Conservation (phyloP, 1,139 yeast species). For the Hemisphaericaspora xylofermentans region DNA sequence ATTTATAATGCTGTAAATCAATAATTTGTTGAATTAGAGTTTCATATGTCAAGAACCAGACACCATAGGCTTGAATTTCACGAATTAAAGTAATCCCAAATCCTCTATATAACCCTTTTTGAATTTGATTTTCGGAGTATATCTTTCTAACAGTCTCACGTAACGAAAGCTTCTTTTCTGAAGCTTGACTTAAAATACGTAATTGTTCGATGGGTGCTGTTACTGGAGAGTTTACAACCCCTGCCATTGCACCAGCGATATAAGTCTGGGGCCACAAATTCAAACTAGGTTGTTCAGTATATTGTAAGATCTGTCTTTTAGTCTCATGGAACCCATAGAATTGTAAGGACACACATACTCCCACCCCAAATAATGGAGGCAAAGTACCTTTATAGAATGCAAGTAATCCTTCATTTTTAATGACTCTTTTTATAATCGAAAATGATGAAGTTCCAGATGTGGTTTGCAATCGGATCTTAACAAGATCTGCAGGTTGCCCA, state of each 20-base stretch:
- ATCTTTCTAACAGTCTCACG: conserved; percentile 41
- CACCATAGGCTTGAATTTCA: conserved; percentile 80
- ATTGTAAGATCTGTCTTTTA: conserved; percentile 53
- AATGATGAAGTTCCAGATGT: conserved; percentile 39
- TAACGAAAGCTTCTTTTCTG: conserved; percentile 44
- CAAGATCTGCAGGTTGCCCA: conserved; percentile 74
- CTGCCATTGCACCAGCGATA: conserved; percentile 74
- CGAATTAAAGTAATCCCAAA: conserved; percentile 57
- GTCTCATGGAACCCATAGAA: conserved; percentile 80
- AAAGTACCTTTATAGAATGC: conserved; percentile 59
- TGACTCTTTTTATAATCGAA: conserved; percentile 52
- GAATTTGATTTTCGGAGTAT: conserved; percentile 44
- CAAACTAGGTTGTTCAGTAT: conserved; percentile 30
- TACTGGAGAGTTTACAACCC: conserved; percentile 71
- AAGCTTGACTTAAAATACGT: conserved; percentile 66
- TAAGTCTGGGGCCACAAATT: conserved; percentile 63
- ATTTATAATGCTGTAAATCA: conserved; percentile 28
- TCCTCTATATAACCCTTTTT: conserved; percentile 59
- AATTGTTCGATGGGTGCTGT: conserved; percentile 77
- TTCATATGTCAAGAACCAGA: conserved; percentile 78
- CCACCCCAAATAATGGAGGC: conserved; percentile 56
- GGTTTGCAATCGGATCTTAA: conserved; percentile 65
- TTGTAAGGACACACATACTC: conserved; percentile 72
- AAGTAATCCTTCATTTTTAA: conserved; percentile 58
- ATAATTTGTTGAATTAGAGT: conserved; percentile 49